Base-by-base conservation (phyloP, 805 yeast genomes). In the Groenewaldozyma tartarivorans region DNA sequence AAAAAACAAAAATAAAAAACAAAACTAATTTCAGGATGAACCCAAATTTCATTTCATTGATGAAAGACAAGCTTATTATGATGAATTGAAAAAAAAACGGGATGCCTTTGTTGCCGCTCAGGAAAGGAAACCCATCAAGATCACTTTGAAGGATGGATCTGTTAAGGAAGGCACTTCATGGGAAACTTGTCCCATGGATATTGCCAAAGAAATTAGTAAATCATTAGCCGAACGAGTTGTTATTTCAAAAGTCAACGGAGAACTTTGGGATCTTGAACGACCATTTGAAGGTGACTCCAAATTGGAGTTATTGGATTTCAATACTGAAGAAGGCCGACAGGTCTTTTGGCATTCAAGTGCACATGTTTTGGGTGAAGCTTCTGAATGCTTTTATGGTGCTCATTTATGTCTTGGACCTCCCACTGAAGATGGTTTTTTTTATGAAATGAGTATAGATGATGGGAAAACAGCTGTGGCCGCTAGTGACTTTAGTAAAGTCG, bases 341-440 rank as follows among this genome's bases (percentile, higher is more conserved):
- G 97, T 90, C 27, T 92, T 92, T 68, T 92, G 98, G 98, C 98
- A 92, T 64, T 92, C 98, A 2, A 82, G 95, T 51, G 98, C 98
- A 40, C 98, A 92, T 66, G 90, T 92, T 41, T 69, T 92, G 54
- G 98, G 98, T 66, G 98, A 92, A 69, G 90, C 96, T 37, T 83
- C 95, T 69, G 98, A 92, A 68, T 81, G 96, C 63, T 92, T 86
- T 63, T 71, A 81, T 61, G 97, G 96, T 52, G 94, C 95, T 50
- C 95, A 90, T 62, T 77, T 92, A 50, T 78, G 85, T 62, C 69
- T 79, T 49, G 98, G 98, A 51, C 98, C 98, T 24, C 98, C 98
- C 62, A 90, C 96, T 46, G 86, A 81, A 41, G 97, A 90, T 49
- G 98, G 98, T 35, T 92, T 92, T 68, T 92, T 90, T 69, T 92